Evolutionary conservation across 1,139 yeast genomes (phyloP).

Genomic region (Fermentozyma sake): DNA sequence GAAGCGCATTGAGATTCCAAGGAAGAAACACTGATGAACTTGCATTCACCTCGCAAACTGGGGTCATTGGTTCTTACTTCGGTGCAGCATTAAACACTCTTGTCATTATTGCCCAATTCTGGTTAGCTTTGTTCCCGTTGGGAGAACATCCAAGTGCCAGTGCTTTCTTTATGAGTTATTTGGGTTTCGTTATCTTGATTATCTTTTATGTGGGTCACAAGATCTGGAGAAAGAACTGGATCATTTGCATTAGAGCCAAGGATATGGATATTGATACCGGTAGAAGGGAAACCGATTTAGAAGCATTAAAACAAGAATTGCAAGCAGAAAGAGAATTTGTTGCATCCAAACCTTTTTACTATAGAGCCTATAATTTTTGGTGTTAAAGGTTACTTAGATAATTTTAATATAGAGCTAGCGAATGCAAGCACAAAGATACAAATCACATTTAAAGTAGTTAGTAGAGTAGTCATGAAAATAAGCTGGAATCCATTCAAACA

Average conservation of each 20-base stretch:
- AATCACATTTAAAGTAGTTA: too few species aligned
- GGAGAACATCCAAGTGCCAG: conserved; percentile 32
- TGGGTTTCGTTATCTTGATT: conserved; percentile 36
- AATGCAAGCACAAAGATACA: too few species aligned
- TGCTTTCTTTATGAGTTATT: conserved; percentile 32
- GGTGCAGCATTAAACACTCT: conserved; percentile 44
- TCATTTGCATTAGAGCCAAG: conserved; percentile 37
- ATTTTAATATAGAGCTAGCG: too few species aligned
- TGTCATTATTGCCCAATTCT: conserved; percentile 54
- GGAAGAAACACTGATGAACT: conserved; percentile 46
- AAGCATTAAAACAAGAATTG: conserved; percentile 60
- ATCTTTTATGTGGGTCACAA: conserved; percentile 37
- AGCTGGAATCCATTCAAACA: too few species aligned
- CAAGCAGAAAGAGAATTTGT: conserved; percentile 54
- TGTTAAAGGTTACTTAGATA: conserved; percentile 30
- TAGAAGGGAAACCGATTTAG: conserved; percentile 64
- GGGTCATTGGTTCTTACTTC: conserved; percentile 50
- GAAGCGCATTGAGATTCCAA: conserved; percentile 28
- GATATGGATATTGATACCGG: conserved; percentile 68
- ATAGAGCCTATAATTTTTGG: conserved; percentile 52
- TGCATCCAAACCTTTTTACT: conserved; percentile 48
- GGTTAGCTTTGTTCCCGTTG: conserved; percentile 37
- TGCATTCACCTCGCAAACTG: conserved; percentile 51
- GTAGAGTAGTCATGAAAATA: too few species aligned
- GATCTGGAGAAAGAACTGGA: conserved; percentile 35